phyloP scores from a whole-genome alignment of 2,329 filamentous ascomycete genomes.

The Thermoascus crustaceus region DNA sequence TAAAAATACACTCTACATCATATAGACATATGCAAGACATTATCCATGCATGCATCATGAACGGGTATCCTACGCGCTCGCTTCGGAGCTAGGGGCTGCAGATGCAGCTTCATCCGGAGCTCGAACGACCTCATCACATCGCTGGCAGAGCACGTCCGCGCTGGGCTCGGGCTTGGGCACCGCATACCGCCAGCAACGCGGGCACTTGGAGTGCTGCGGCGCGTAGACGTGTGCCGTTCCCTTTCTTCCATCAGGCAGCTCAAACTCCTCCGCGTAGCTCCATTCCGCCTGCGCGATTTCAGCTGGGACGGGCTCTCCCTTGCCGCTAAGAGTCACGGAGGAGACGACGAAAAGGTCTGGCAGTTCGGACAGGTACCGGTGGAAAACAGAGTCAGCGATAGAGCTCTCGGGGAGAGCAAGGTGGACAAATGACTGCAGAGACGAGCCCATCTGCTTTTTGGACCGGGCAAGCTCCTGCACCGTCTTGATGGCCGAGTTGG shows the following conservation, averaged over 20 bases:
- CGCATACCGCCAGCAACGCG: conserved; percentile 80
- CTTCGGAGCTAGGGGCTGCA: not conserved
- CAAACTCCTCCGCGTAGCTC: conserved; percentile 37
- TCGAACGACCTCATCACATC: conserved; percentile 62
- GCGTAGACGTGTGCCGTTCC: conserved; percentile 37
- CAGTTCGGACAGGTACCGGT: conserved; percentile 41
- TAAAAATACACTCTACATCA: conserved; percentile 1
- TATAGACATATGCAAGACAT: not conserved
- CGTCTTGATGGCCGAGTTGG: conserved; percentile 62
- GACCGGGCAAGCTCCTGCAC: conserved; percentile 65
- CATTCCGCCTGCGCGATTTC: conserved; percentile 28
- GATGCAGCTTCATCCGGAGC: conserved; percentile 16
- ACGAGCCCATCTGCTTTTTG: conserved; percentile 68
- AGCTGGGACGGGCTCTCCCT: conserved; percentile 19
- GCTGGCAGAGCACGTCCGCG: conserved; percentile 58
- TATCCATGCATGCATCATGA: too few species aligned
- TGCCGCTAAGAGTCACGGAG: conserved; percentile 45
- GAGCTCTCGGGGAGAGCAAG: conserved; percentile 19
- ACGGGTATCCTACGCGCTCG: not conserved
- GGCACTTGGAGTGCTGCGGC: conserved; percentile 60
- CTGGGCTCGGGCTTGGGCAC: conserved; percentile 41
- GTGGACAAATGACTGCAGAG: conserved; percentile 65
- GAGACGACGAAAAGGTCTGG: conserved; percentile 63
- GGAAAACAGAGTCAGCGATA: conserved; percentile 16
- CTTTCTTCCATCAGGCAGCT: conserved; percentile 23